A percentile compares a stretch with the other conserved stretches of the same genome.
These are phyloP conservation scores for Nemania sp. DNA, from an alignment of 2,329 filamentous ascomycete species.

Conservation along the genomic window DNA sequence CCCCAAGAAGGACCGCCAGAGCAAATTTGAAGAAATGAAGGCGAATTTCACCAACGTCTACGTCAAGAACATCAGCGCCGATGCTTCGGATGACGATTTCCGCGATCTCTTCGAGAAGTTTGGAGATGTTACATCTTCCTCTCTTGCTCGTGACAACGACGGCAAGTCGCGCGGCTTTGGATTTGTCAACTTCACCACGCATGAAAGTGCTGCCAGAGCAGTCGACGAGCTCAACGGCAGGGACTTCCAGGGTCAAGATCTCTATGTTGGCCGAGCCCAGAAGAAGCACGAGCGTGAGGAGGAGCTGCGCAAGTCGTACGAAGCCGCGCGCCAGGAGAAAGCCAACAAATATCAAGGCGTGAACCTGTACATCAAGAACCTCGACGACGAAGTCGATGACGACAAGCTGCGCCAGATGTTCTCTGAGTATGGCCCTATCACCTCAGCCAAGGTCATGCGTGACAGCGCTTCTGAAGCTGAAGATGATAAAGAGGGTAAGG, in stretches of 20 bases:
- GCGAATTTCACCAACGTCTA: conserved; percentile 99
- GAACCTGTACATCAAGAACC: conserved; percentile 99
- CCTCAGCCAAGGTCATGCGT: conserved; percentile 99
- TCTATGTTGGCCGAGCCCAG: conserved; percentile 97
- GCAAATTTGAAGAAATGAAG: conserved; percentile 99
- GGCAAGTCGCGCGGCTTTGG: conserved; percentile 95
- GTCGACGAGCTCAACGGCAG: conserved; percentile 91
- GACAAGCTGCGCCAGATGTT: conserved; percentile 97
- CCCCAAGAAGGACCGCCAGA: conserved; percentile 99
- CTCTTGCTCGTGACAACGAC: conserved; percentile 84
- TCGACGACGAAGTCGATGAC: conserved; percentile 95
- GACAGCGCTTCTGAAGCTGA: conserved; percentile 67
- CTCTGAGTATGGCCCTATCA: conserved; percentile 88
- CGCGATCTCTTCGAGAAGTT: conserved; percentile 88
- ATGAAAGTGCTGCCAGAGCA: conserved; percentile 82
- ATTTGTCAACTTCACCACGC: conserved; percentile 93
- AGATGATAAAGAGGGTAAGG: conserved; percentile 57
- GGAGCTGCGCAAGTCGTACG: conserved; percentile 98
- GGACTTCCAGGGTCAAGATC: conserved; percentile 91
- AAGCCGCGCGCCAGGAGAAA: conserved; percentile 96
- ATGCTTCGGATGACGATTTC: conserved; percentile 93
- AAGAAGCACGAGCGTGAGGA: conserved; percentile 99
- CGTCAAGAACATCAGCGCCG: conserved; percentile 92
- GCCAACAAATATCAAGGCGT: conserved; percentile 99
- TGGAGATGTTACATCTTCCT: conserved; percentile 94